These are phyloP conservation scores for Apiotrichum gamsii DNA, from an alignment of 1,284 basidiomycete species.

Conservation along the genomic window DNA sequence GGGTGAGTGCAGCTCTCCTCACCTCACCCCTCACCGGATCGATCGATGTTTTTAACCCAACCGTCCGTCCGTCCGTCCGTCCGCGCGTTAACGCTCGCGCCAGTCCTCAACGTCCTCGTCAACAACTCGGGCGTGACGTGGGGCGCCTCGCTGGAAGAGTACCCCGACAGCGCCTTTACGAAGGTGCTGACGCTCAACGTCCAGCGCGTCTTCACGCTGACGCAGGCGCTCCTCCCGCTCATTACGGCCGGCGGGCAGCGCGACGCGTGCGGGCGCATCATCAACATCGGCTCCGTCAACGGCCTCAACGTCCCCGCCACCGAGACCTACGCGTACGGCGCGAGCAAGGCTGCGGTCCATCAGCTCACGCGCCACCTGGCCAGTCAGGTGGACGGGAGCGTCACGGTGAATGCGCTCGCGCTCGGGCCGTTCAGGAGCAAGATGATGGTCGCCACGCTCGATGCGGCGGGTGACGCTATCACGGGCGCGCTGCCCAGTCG, in stretches of 20 bases:
- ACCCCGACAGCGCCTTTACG: conserved; percentile 50
- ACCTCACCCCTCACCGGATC: too few relatives aligned
- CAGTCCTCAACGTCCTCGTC: conserved; percentile 21
- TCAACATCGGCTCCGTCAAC: conserved; percentile 64
- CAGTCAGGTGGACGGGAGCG: conserved; percentile 57
- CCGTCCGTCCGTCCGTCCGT: too few relatives aligned
- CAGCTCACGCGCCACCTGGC: conserved; percentile 58
- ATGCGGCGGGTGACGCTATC: conserved; percentile 52
- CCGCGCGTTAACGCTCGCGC: too few relatives aligned
- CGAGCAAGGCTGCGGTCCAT: conserved; percentile 55
- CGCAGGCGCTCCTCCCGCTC: conserved; percentile 60
- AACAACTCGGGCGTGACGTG: conserved; percentile 64
- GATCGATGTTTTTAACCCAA: too few relatives aligned
- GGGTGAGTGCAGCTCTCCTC: conserved; percentile 33
- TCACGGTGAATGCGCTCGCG: conserved; percentile 64
- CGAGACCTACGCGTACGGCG: conserved; percentile 64
- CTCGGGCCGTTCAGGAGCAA: conserved; percentile 52
- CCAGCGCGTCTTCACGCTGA: conserved; percentile 64
- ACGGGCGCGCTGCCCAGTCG: conserved; percentile 52
- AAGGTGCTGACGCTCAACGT: conserved; percentile 59
- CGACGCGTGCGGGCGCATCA: conserved; percentile 54
- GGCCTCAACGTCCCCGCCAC: conserved; percentile 54
- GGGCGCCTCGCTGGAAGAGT: conserved; percentile 56
- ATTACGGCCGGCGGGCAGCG: conserved; percentile 54
- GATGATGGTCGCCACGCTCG: conserved; percentile 59